Conservation (phyloP, 2,329 filamentous ascomycete genomes). For the Akanthomyces lecanii region DNA sequence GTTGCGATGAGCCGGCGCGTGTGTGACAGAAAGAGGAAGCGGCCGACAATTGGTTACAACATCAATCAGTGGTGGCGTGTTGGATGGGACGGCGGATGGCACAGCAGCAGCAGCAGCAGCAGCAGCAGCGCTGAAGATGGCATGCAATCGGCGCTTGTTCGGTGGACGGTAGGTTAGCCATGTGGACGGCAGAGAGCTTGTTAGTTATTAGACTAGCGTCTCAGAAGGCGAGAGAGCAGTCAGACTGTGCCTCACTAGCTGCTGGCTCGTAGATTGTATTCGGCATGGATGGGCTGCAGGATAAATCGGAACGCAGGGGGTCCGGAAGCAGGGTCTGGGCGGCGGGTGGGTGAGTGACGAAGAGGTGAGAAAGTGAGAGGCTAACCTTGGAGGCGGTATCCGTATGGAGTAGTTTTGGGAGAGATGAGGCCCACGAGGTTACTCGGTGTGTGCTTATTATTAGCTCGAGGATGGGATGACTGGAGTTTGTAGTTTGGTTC, state of each 20-base stretch:
- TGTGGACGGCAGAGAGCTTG: neutral
- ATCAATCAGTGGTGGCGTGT: neutral
- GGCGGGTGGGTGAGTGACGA: neutral
- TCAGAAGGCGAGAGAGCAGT: neutral
- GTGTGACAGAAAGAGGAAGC: neutral
- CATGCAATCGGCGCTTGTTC: neutral
- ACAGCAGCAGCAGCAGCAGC: neutral
- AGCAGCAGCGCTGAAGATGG: neutral
- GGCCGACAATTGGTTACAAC: neutral
- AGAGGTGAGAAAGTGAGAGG: neutral
- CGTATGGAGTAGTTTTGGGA: neutral
- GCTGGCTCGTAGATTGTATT: neutral
- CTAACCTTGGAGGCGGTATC: neutral
- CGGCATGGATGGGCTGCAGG: conserved; percentile 1
- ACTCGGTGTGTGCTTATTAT: neutral
- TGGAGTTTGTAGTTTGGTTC: neutral
- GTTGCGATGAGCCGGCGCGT: neutral
- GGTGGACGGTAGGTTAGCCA: neutral
- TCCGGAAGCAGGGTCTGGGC: neutral
- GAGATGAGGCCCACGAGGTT: neutral
- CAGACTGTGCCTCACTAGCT: neutral
- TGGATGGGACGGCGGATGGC: neutral
- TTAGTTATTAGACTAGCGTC: neutral
- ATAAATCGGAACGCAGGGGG: neutral
- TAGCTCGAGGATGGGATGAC: neutral